Conservation (phyloP, 2,329 filamentous ascomycete genomes). For the Fusarium tricinctum region DNA sequence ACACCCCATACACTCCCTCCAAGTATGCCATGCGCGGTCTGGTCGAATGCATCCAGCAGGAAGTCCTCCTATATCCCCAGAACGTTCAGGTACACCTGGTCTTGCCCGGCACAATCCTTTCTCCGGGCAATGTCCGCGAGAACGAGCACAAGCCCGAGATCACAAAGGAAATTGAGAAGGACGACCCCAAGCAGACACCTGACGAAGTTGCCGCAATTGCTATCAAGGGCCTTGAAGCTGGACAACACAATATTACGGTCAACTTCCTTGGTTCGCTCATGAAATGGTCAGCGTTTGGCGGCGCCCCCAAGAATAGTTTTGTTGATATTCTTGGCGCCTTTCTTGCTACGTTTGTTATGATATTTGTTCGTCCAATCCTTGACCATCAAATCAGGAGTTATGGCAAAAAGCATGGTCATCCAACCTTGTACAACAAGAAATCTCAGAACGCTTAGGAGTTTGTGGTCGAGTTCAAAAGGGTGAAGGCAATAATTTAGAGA, state of each 20-base stretch:
- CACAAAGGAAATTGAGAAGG: constrained; percentile 82
- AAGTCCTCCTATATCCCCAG: constrained; percentile 88
- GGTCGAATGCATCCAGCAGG: constrained; percentile 85
- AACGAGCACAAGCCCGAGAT: constrained; percentile 83
- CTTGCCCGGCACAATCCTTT: constrained; percentile 85
- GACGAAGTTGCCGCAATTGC: constrained; percentile 80
- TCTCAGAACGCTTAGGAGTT: constrained; percentile 18
- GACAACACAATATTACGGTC: constrained; percentile 84
- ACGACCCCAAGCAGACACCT: constrained; percentile 83
- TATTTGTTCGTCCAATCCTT: constrained; percentile 69
- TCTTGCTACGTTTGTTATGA: constrained; percentile 68
- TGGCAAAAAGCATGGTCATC: constrained; percentile 70
- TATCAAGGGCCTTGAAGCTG: constrained; percentile 82
- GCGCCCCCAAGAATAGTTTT: constrained; percentile 69
- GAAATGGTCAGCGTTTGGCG: constrained; percentile 72
- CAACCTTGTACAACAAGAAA: constrained; percentile 61
- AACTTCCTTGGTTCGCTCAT: constrained; percentile 79
- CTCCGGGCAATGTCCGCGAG: constrained; percentile 81
- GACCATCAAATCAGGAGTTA: constrained; percentile 70
- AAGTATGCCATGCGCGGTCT: constrained; percentile 89
- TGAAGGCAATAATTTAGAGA: constrained; percentile 22
- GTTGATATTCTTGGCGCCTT: constrained; percentile 70
- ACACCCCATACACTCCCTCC: constrained; percentile 83
- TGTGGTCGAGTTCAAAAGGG: not conserved
- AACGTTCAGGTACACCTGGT: constrained; percentile 85